Evolutionary conservation across 768 basidiomycete species (phyloP).

Genomic region (Xerocomellus intermedius): DNA sequence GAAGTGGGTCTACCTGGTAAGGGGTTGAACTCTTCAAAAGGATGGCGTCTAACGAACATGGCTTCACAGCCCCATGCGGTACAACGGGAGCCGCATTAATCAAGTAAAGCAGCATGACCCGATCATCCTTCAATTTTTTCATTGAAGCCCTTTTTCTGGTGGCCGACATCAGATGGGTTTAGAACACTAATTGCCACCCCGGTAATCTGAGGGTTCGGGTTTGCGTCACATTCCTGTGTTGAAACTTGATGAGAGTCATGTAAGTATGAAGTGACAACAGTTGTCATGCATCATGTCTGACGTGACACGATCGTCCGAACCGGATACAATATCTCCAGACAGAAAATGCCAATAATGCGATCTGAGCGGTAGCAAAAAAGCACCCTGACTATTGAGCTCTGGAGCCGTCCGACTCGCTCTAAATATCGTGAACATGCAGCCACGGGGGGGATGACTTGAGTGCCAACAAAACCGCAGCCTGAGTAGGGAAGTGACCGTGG

Average conservation of each 20-base stretch:
- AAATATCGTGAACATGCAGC: not conserved
- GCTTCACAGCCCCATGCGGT: not conserved
- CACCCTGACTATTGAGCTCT: not conserved
- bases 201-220: not conserved
- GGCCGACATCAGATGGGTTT: not conserved
- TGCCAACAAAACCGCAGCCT: too few species aligned
- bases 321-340: not conserved
- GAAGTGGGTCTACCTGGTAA: constrained; percentile 29
- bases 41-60: not conserved
- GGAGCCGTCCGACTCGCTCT: not conserved
- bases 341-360: constrained; percentile 6
- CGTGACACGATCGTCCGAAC: not conserved
- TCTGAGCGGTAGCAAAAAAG: not conserved
- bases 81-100: not conserved
- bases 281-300: not conserved
- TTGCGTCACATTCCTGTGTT: not conserved
- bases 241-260: not conserved
- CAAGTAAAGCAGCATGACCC: not conserved
- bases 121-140: too few species aligned
- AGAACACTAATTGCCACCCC: not conserved
- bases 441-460: not conserved
- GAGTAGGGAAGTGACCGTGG: too few species aligned
- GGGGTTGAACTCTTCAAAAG: not conserved
- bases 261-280: too few species aligned
- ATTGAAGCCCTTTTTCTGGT: not conserved